Percentiles rank a stretch among this genome's conserved stretches.
Conservation (phyloP, 352 stramenopile genomes). For the Globisporangium rhizosaccharum region DNA sequence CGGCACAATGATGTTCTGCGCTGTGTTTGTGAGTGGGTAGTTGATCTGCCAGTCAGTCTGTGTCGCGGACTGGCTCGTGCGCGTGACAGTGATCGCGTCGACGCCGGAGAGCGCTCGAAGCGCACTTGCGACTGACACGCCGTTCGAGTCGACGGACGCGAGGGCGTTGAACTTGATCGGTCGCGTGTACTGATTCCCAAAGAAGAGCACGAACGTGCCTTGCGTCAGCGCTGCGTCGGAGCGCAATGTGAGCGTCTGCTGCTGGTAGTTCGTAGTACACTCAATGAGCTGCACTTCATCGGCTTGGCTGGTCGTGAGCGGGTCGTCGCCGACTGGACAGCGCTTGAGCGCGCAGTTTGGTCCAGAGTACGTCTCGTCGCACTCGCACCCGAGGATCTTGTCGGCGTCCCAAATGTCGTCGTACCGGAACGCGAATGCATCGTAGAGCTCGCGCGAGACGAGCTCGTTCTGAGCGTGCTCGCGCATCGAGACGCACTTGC, state of each 20-base stretch:
- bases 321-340: constrained; percentile 68
- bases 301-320: constrained; percentile 43
- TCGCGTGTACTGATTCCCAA: constrained; percentile 57
- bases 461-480: constrained; percentile 47
- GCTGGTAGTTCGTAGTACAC: constrained; percentile 53
- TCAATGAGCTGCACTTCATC: constrained; percentile 64
- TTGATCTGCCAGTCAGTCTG: constrained; percentile 46
- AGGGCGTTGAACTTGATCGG: constrained; percentile 56
- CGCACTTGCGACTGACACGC: constrained; percentile 41
- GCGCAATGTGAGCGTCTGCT: constrained; percentile 45
- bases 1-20: constrained; percentile 44
- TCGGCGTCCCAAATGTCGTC: constrained; percentile 68
- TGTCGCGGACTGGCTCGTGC: constrained; percentile 20
- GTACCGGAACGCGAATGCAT: constrained; percentile 34
- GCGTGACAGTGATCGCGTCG: constrained; percentile 28
- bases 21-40: constrained; percentile 37
- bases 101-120: constrained; percentile 40
- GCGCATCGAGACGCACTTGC: constrained; percentile 70
- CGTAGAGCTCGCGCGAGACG: constrained; percentile 45
- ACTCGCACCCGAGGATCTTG: constrained; percentile 70
- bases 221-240: constrained; percentile 37
- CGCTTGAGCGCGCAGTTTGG: constrained; percentile 50
- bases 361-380: constrained; percentile 54
- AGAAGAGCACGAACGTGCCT: constrained; percentile 55
- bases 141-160: constrained; percentile 36